phyloP scores from a whole-genome alignment of 2,329 filamentous ascomycete genomes.

The Alternaria arbusti region DNA sequence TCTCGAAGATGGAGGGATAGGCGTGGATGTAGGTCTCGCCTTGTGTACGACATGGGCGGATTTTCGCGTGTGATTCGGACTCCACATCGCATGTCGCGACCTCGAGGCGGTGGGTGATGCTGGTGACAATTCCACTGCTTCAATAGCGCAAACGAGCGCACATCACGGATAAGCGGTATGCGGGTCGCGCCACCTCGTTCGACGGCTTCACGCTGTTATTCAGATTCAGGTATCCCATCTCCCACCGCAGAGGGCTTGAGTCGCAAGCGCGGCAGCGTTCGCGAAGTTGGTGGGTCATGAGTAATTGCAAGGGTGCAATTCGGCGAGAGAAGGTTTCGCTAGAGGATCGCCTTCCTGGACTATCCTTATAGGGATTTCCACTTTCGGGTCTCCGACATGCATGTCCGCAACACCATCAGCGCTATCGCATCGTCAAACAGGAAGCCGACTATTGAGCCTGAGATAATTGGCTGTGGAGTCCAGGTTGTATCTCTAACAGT shows the following conservation, averaged over 20 bases:
- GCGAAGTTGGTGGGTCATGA: background rate
- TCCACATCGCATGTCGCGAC: background rate
- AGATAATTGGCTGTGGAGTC: background rate
- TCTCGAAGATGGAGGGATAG: background rate
- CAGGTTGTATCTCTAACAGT: background rate
- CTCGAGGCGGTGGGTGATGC: background rate
- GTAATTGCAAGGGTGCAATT: conserved; percentile 10
- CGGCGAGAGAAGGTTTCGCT: conserved; percentile 9
- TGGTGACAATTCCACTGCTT: background rate
- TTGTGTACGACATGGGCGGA: background rate
- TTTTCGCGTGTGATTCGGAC: background rate
- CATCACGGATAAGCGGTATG: background rate
- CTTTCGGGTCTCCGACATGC: conserved; percentile 9
- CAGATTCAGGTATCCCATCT: background rate
- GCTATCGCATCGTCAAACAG: background rate
- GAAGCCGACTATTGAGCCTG: background rate
- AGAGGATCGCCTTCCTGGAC: conserved; percentile 1
- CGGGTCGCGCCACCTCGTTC: background rate
- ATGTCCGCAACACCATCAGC: conserved; percentile 9
- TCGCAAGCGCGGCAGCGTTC: background rate
- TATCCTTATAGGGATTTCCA: conserved; percentile 2
- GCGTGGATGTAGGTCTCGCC: background rate
- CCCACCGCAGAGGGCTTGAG: background rate
- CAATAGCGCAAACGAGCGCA: background rate
- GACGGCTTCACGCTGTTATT: background rate